Conservation (phyloP, 306 rosid genomes). For the Vigna nakashimae region DNA sequence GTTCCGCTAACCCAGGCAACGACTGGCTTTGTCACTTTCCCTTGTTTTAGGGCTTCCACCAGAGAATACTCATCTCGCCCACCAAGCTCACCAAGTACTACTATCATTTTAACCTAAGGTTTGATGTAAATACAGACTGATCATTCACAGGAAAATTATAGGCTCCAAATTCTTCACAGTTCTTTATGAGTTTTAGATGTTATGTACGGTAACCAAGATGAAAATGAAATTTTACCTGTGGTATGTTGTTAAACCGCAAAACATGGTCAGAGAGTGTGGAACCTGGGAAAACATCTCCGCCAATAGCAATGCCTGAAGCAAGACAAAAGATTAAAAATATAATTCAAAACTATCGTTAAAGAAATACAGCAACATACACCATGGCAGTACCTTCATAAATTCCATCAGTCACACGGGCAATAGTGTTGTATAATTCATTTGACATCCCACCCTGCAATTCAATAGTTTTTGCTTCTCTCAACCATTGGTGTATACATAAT, state of each 20-base stretch:
- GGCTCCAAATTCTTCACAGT: background rate
- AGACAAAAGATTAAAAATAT: slow-evolving; percentile 33
- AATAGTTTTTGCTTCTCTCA: slow-evolving; percentile 41
- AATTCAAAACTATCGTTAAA: slow-evolving; percentile 21
- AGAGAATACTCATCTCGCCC: slow-evolving; percentile 91
- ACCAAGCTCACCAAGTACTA: slow-evolving; percentile 95
- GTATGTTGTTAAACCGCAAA: slow-evolving; percentile 87
- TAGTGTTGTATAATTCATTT: slow-evolving; percentile 80
- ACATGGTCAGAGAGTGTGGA: slow-evolving; percentile 95
- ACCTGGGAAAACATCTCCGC: slow-evolving; percentile 96
- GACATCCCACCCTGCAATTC: slow-evolving; percentile 94
- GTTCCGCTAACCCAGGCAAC: slow-evolving; percentile 99
- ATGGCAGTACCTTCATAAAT: slow-evolving; percentile 75
- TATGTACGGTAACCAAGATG: slow-evolving; percentile 27
- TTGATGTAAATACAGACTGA: slow-evolving; percentile 36
- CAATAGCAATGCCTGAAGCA: slow-evolving; percentile 83
- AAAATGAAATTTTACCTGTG: slow-evolving; percentile 63
- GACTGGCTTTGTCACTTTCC: slow-evolving; percentile 87
- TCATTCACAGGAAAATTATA: slow-evolving; percentile 31
- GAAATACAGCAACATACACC: slow-evolving; percentile 26
- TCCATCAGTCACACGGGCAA: slow-evolving; percentile 93
- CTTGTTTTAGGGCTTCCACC: slow-evolving; percentile 85
- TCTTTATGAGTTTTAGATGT: slow-evolving; percentile 12
- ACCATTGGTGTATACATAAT: slow-evolving; percentile 21
- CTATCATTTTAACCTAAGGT: slow-evolving; percentile 81